Base-by-base conservation (phyloP, 2,329 filamentous ascomycete species). In the Geosmithia flava region DNA sequence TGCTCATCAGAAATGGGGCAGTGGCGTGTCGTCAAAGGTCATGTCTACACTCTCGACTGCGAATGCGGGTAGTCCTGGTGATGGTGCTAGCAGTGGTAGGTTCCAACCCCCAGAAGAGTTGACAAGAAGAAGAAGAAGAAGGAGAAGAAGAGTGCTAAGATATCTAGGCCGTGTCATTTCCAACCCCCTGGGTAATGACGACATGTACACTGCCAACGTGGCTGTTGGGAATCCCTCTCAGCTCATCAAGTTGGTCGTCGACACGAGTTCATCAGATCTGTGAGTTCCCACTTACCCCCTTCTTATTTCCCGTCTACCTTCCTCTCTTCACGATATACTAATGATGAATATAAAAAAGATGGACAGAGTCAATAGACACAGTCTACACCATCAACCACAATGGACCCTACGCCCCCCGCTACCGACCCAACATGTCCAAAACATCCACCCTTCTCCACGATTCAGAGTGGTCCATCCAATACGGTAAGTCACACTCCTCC, bases 241-340 rank as follows among this genome's bases (percentile, higher is more conserved):
- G 51, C 61, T 57, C 6, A 48, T 76, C 42, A 68, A 67, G 44
- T 56, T 77, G 42, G 67, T 73, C n/a, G 54, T 77, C 20, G 74
- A 77, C 53, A 77, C 73, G 2, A 75, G 74, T 11, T 78, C 75
- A 7, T 65, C 70, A 10, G 75, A 78, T 50, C 62, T 75, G 82
- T 93, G 75, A 76, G 83, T 44, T 11, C 33, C 33, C 3, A 7
- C 33, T 37, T 37, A 3, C 10, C 15, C 11, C 11, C 11, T 11
- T 13, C 8, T 27, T 27, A 4, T 27, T 27, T 8, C 23, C 23
- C 8, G 4, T 27, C 23, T 8, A 8, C 8, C 23, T 5, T 27
- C 8, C 23, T 27, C 23, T 27, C 8, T 8, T 27, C 8, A 4
- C 8, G 4, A 8, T 27, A 8, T 27, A 27, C 23, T 3, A 19